Percentiles rank a stretch among this genome's conserved stretches.
Conservation (phyloP, 768 basidiomycete species). For the Agaricus sinodeliciosus region DNA sequence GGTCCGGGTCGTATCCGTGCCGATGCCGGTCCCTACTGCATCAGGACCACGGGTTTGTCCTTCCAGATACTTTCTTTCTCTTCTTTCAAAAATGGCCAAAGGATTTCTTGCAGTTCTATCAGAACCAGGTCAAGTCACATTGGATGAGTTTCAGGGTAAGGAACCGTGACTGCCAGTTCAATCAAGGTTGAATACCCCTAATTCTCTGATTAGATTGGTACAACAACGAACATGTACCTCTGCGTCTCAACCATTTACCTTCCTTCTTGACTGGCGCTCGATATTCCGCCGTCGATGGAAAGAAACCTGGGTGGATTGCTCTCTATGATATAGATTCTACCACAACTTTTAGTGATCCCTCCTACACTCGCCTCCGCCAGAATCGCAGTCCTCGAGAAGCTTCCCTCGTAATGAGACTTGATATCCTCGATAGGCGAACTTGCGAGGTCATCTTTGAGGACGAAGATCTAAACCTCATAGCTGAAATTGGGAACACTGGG, state of each 20-base stretch:
- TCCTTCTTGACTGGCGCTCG: conserved; percentile 44
- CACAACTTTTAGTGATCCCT: conserved; percentile 31
- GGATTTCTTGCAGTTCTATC: conserved; percentile 45
- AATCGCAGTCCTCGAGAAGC: conserved; percentile 39
- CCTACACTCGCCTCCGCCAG: conserved; percentile 36
- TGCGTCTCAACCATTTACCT: conserved; percentile 37
- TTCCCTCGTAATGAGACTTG: conserved; percentile 32
- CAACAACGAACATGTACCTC: conserved; percentile 48
- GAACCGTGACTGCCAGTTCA: background rate
- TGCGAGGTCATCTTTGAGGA: conserved; percentile 20
- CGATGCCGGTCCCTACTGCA: no score
- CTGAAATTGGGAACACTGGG: conserved; percentile 11
- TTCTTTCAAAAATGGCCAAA: conserved; percentile 4
- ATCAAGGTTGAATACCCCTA: background rate
- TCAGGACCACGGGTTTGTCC: no score
- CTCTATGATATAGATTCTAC: conserved; percentile 42
- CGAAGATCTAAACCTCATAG: background rate
- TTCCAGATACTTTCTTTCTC: background rate
- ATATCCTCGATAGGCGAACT: conserved; percentile 36
- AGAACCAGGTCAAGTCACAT: conserved; percentile 36
- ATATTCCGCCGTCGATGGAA: conserved; percentile 30
- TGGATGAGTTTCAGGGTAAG: conserved; percentile 43
- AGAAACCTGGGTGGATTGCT: conserved; percentile 38
- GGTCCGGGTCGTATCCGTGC: no score
- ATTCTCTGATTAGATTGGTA: conserved; percentile 38